Base-by-base conservation (phyloP, 192 early-diverging fungal genomes). In the Linnemannia zychae region DNA sequence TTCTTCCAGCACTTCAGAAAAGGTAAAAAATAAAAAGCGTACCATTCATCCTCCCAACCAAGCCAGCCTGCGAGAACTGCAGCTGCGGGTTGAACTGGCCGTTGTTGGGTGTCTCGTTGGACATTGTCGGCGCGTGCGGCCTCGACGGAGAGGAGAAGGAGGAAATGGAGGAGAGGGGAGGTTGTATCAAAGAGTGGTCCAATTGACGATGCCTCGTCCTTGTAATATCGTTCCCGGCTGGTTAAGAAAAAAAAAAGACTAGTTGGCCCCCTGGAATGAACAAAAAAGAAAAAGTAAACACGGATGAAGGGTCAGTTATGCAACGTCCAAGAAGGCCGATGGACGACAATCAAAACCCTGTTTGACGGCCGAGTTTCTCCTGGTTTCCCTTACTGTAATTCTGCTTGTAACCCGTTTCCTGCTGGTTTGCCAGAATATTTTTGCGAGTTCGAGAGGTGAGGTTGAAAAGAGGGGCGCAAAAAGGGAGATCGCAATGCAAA, bases 21-120 rank as follows among this genome's bases (percentile, higher is more conserved):
- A 38, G 4, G 34, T 18, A 72, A 7, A 75, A 20, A 34, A 60
- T 22, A 20, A 28, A 68, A 12, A 24, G 60, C 77, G 13, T 68
- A 85, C 83, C 73, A 76, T 79, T 85, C 77, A 85, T 79, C 36
- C 83, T 68, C 34, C 83, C 83, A n/a, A 85, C 72, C 53, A 85
- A 57, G 28, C 74, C 74, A 34, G 82, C 50, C 36, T 77, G 68
- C 66, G 83, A 75, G 83, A 76, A 85, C 63, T 79, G 83, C 46
- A 79, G 73, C 44, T 85, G 83, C 46, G 83, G 77, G 70, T 85
- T 79, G 78, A 85, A 79, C 50, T 79, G 77, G 12, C 76, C 69
- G 63, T 75, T 75, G 48, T 78, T 79, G 57, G 83, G 83, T 44
- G 77, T 79, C 33, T 85, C 83, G 74, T 84, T 84, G 17, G 83